Evolutionary conservation across 1,284 basidiomycete genomes (phyloP).

Genomic region (Tetrapyrgos nigripes): DNA sequence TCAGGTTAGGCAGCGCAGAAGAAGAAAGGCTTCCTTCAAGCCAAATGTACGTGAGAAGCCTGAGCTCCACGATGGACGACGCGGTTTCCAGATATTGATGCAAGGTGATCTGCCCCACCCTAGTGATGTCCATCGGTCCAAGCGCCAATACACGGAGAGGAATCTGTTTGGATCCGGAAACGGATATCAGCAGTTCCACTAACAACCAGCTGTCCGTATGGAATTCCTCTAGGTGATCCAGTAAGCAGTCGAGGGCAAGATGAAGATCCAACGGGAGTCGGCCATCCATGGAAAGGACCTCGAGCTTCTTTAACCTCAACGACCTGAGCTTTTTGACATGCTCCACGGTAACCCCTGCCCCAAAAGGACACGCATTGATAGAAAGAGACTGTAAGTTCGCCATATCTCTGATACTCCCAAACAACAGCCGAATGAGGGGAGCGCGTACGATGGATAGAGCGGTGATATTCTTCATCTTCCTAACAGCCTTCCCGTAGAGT

Average conservation of each 20-base stretch:
- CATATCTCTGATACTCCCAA: neutral
- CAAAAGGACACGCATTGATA: neutral
- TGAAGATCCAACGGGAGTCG: neutral
- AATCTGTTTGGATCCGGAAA: neutral
- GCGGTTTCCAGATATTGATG: neutral
- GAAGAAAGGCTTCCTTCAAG: neutral
- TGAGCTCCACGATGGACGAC: neutral
- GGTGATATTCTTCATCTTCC: neutral
- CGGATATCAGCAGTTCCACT: neutral
- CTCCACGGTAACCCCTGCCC: neutral
- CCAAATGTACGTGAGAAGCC: neutral
- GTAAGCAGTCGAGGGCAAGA: neutral
- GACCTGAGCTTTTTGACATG: neutral
- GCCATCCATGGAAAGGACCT: neutral
- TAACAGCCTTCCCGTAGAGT: neutral
- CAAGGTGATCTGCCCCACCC: neutral
- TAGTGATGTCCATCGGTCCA: neutral
- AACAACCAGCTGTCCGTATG: neutral
- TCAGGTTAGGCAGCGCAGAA: neutral
- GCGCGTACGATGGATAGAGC: neutral
- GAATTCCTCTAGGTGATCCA: neutral
- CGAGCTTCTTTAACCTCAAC: neutral
- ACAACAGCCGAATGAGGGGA: neutral
- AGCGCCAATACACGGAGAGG: neutral
- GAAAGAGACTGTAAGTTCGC: neutral